Base-by-base conservation (phyloP, 108 stramenopile genomes). In the Nitzschia sp. region DNA sequence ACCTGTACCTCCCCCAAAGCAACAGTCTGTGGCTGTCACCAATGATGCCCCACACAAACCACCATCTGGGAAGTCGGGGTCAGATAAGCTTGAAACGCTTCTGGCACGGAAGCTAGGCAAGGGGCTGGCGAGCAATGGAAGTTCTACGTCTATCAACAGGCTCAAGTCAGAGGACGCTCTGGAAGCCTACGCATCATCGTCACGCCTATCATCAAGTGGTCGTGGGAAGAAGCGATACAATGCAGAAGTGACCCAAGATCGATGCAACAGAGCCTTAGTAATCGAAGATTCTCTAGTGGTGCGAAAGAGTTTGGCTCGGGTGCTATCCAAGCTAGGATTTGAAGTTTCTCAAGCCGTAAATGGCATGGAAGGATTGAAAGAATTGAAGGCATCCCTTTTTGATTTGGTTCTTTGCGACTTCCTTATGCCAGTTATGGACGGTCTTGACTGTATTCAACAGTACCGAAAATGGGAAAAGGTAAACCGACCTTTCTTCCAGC, bases 391-490 rank as follows among this genome's bases (percentile, higher is more conserved):
- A n/a, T 60, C 48, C 14, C 29, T 57, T 0, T 92, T 82, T 57
- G 87, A 89, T 65, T 17, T 92, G 20, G 86, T 86, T 17, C 25
- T 92, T 11, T 79, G 79, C 37, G 86, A 90, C 55, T 86, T 89
- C 60, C 62, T 88, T 34, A 92, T 92, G 91, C 91, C 91, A 12
- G 77, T 90, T 10, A 80, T 88, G 79, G 88, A 90, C 56, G 91
- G 91, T 19, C 29, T 87, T 10, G 86, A 89, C 50, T 80, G 86
- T 59, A 80, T 83, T 55, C 73, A 78, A 67, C 78, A 84, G 26
- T 85, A 76, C 56, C 63, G 89, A n/a, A 50, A 68, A 41, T 86
- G 82, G 77, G 87, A 85, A 63, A 51, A 57, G 39, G 52, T 56
- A 0, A 51, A 73, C 41, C 71, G 84, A 9, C 73, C 79, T 2